Conservation (phyloP, 306 rosid species). For the Macrotyloma uniflorum region DNA sequence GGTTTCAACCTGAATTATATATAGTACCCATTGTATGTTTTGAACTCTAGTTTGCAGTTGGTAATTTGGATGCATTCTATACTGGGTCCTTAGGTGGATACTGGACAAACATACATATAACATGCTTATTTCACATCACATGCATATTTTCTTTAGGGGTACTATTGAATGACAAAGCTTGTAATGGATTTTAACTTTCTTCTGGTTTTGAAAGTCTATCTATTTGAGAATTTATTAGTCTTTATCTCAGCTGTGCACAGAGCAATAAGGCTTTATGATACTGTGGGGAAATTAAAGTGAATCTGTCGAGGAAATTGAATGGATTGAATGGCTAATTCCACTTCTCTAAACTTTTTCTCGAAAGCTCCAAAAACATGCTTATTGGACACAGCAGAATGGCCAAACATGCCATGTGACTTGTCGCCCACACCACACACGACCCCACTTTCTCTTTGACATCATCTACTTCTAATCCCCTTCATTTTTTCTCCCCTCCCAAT, state of each 20-base stretch:
- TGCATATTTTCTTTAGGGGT: neutral
- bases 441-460: conserved; percentile 24
- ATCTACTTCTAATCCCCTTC: neutral
- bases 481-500: neutral
- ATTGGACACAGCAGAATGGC: conserved; percentile 36
- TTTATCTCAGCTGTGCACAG: neutral
- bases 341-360: conserved; percentile 41
- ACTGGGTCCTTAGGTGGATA: neutral
- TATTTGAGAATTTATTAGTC: conserved; percentile 13
- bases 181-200: neutral
- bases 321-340: conserved; percentile 41
- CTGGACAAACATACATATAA: conserved; percentile 22
- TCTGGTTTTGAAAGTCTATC: neutral
- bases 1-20: neutral
- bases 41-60: neutral
- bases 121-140: no score
- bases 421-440: conserved; percentile 52
- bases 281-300: neutral
- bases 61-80: neutral
- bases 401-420: conserved; percentile 58
- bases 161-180: conserved; percentile 26
- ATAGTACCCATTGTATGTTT: no score
- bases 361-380: conserved; percentile 48
- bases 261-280: neutral
- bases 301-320: conserved; percentile 29